Percentiles rank a stretch among this genome's conserved stretches.
phyloP scores from a whole-genome alignment of 768 basidiomycete genomes.

The Rhizopogon salebrosus region DNA sequence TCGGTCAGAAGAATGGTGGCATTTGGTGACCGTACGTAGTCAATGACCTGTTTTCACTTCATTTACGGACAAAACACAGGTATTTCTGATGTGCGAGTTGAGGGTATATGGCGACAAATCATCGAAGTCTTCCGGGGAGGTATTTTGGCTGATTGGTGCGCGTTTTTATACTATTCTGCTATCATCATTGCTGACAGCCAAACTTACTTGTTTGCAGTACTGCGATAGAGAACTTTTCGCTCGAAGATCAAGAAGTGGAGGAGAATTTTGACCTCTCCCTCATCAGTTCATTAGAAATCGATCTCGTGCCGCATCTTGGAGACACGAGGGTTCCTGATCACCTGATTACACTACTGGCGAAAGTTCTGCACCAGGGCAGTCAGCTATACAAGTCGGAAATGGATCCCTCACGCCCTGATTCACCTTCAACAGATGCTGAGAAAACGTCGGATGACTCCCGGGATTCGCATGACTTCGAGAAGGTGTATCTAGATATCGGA shows the following conservation, averaged over 20 bases:
- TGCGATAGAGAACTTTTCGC: conserved; percentile 45
- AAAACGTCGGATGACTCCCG: conserved; percentile 10
- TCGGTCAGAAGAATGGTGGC: conserved; percentile 47
- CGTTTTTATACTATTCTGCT: not conserved
- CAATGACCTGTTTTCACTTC: not conserved
- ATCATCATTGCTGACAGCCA: not conserved
- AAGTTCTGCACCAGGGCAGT: conserved; percentile 70
- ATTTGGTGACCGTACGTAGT: conserved; percentile 44
- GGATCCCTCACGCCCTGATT: conserved; percentile 5
- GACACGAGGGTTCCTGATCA: conserved; percentile 64
- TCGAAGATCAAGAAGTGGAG: conserved; percentile 67
- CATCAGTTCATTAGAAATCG: conserved; percentile 73
- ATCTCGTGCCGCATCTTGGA: conserved; percentile 75
- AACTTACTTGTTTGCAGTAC: conserved; percentile 36
- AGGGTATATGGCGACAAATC: conserved; percentile 82
- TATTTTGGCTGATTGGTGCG: conserved; percentile 81
- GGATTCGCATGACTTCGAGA: conserved; percentile 27
- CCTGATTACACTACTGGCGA: conserved; percentile 62
- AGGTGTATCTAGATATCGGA: conserved; percentile 41
- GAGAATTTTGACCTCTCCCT: conserved; percentile 84
- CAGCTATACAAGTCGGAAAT: conserved; percentile 41
- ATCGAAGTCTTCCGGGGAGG: conserved; percentile 79
- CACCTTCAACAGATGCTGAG: conserved; percentile 7
- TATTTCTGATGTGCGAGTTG: conserved; percentile 58
- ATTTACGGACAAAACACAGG: conserved; percentile 26